These are phyloP conservation scores for Tuber umbilicatum DNA, from an alignment of 495 filamentous ascomycete species.

Conservation along the genomic window DNA sequence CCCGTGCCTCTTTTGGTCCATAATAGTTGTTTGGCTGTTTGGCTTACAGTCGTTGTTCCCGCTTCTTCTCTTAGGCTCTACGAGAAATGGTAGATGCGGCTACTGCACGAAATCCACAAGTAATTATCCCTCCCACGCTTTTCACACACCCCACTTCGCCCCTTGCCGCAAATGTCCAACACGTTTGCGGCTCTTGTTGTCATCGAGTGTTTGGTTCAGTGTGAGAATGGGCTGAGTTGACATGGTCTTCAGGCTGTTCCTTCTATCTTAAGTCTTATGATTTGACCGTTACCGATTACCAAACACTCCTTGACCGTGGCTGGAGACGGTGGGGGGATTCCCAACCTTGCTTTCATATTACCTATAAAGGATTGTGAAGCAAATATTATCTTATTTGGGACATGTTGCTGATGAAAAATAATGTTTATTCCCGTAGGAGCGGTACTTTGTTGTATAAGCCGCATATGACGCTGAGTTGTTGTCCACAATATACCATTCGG, in stretches of 20 bases:
- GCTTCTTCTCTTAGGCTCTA: conserved; percentile 24
- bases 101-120: conserved; percentile 53
- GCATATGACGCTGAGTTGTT: conserved; percentile 74
- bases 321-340: conserved; percentile 68
- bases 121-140: conserved; percentile 42
- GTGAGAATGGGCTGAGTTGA: conserved; percentile 11
- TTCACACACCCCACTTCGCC: neutral
- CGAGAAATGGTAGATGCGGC: conserved; percentile 46
- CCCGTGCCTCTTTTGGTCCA: conserved; percentile 29
- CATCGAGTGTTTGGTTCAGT: neutral
- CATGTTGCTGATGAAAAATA: conserved; percentile 25
- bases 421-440: conserved; percentile 49
- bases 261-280: conserved; percentile 69
- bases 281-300: conserved; percentile 68
- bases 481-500: conserved; percentile 93
- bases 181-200: neutral
- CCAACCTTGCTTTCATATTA: conserved; percentile 15
- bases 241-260: conserved; percentile 58
- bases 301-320: conserved; percentile 72
- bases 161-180: neutral
- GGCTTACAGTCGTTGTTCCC: conserved; percentile 27
- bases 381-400: conserved; percentile 6
- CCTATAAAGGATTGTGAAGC: conserved; percentile 15
- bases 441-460: conserved; percentile 87
- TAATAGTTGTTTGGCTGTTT: conserved; percentile 23